These are phyloP conservation scores for Brassica rapa DNA, from an alignment of 345 rosid species.

Conservation along the genomic window DNA sequence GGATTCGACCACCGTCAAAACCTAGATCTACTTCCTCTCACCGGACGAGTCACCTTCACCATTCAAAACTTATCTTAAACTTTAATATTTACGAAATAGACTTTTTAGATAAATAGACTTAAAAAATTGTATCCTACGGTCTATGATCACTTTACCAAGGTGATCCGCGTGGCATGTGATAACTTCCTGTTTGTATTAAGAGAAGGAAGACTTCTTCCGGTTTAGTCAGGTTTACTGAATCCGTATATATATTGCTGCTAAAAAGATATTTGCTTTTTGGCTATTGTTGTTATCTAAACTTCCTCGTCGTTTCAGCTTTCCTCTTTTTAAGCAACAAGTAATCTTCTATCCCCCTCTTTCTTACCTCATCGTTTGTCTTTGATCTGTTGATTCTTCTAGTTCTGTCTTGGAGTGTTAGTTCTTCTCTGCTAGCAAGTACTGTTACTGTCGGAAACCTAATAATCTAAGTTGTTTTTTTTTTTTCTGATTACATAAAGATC, in stretches of 20 bases:
- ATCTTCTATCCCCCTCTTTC: conserved; percentile 14
- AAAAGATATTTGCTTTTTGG: conserved; percentile 6
- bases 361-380: background rate
- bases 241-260: background rate
- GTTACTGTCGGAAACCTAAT: conserved; percentile 2
- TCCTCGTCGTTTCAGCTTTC: conserved; percentile 20
- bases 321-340: conserved; percentile 34
- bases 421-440: conserved; percentile 10
- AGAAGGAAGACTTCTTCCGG: background rate
- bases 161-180: conserved; percentile 7
- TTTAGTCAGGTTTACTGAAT: background rate
- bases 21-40: no score
- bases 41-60: no score
- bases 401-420: background rate
- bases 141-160: background rate
- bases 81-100: no score
- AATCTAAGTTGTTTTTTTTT: background rate
- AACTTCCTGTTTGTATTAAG: background rate
- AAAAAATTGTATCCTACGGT: conserved; percentile 14
- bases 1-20: background rate
- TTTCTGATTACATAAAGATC: conserved; percentile 6
- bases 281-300: background rate
- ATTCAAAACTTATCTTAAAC: no score
- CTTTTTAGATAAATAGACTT: no score
- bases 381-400: background rate